Evolutionary conservation across 1,284 basidiomycete genomes (phyloP).

Genomic region (Apiotrichum mycotoxinovorans): DNA sequence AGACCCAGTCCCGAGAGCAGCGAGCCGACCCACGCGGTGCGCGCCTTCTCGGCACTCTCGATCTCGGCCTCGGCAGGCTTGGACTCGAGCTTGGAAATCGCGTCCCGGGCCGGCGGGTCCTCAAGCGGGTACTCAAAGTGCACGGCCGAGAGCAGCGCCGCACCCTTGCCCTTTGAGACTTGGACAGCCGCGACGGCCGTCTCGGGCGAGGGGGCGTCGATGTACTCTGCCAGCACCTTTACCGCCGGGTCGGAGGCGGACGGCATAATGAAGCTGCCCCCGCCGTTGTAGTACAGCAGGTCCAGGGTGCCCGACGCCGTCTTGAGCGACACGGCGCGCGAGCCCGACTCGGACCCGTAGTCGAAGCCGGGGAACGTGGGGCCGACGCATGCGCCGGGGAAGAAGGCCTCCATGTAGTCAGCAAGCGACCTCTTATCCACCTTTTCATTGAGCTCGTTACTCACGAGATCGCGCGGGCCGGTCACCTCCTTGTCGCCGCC

Average conservation of each 20-base stretch:
- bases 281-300: constrained; percentile 58
- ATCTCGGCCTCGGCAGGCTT: constrained; percentile 29
- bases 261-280: constrained; percentile 54
- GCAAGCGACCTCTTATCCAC: background rate
- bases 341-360: constrained; percentile 54
- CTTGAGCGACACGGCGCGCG: constrained; percentile 44
- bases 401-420: constrained; percentile 53
- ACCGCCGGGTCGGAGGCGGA: constrained; percentile 34
- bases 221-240: constrained; percentile 51
- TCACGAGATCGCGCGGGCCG: constrained; percentile 54
- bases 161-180: constrained; percentile 58
- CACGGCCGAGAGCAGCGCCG: constrained; percentile 60
- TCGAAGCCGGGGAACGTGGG: constrained; percentile 59
- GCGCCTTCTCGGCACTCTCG: constrained; percentile 38
- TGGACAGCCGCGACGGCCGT: constrained; percentile 55
- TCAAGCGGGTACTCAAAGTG: constrained; percentile 63
- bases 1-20: constrained; percentile 37
- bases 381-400: constrained; percentile 56
- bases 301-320: constrained; percentile 36
- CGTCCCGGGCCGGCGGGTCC: constrained; percentile 51
- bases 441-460: too few relatives aligned
- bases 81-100: constrained; percentile 39
- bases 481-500: constrained; percentile 54
- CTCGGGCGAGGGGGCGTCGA: constrained; percentile 26
- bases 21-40: constrained; percentile 44